phyloP scores from a whole-genome alignment of 2,329 filamentous ascomycete genomes.

The Colletotrichum sp. region DNA sequence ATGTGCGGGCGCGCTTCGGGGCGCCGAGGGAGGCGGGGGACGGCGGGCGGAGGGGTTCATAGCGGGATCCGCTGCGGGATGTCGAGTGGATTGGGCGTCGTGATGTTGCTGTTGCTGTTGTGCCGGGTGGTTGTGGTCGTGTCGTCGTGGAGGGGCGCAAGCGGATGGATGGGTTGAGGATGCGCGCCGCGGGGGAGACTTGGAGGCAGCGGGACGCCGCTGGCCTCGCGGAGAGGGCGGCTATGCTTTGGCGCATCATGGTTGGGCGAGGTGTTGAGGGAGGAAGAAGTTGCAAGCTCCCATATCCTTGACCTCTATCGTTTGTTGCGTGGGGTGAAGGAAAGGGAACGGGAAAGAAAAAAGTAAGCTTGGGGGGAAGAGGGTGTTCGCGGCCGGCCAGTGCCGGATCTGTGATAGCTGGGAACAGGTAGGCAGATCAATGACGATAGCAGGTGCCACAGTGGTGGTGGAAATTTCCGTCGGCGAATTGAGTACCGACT shows the following conservation, averaged over 20 bases:
- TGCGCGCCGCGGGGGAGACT: background rate
- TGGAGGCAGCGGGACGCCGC: constrained; percentile 14
- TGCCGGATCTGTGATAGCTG: background rate
- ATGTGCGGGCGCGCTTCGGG: constrained; percentile 73
- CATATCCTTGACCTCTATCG: background rate
- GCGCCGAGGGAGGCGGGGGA: constrained; percentile 79
- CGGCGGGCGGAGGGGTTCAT: constrained; percentile 75
- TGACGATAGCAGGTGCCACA: constrained; percentile 2
- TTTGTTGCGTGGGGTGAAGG: background rate
- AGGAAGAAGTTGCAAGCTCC: background rate
- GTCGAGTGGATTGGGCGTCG: background rate
- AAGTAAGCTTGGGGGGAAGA: background rate
- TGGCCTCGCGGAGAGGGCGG: constrained; percentile 25
- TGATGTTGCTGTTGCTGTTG: background rate
- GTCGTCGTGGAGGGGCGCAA: background rate
- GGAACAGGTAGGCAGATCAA: background rate
- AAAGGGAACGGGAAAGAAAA: background rate
- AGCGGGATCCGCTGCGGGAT: constrained; percentile 56
- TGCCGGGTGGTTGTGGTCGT: background rate
- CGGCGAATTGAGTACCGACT: constrained; percentile 10
- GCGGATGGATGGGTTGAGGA: background rate
- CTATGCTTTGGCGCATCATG: constrained; percentile 32
- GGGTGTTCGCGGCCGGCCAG: background rate
- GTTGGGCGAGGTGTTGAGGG: background rate
- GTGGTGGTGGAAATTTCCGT: background rate